phyloP scores from a whole-genome alignment of 2,329 filamentous ascomycete species.

The Fusarium xyrophilum region DNA sequence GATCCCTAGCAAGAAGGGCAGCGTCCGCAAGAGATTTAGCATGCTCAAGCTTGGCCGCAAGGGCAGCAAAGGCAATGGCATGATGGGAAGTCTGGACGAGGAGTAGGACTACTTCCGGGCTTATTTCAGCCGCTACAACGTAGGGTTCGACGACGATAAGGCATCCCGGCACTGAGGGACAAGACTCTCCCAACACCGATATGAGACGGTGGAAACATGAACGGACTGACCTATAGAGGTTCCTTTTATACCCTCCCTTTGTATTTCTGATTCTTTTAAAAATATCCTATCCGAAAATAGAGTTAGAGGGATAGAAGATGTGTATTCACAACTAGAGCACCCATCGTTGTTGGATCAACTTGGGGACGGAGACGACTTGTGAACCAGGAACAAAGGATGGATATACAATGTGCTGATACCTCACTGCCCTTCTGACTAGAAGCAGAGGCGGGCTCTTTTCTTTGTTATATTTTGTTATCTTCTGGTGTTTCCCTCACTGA shows the following conservation, averaged over 20 bases:
- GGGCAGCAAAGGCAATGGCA: slow-evolving; percentile 60
- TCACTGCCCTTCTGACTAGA: slow-evolving; percentile 19
- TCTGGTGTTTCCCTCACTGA: not conserved
- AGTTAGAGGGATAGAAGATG: slow-evolving; percentile 1
- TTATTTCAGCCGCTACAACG: slow-evolving; percentile 41
- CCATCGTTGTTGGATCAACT: slow-evolving; percentile 26
- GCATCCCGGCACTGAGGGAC: slow-evolving; percentile 10
- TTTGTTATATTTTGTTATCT: slow-evolving; percentile 8
- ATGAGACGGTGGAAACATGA: slow-evolving; percentile 9
- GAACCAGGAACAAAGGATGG: slow-evolving; percentile 2
- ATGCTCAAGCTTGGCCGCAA: slow-evolving; percentile 78
- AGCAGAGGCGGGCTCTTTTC: slow-evolving; percentile 11
- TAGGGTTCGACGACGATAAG: slow-evolving; percentile 36
- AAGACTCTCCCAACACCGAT: slow-evolving; percentile 8
- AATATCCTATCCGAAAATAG: not conserved
- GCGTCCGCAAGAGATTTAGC: slow-evolving; percentile 80
- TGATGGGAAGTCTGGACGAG: slow-evolving; percentile 64
- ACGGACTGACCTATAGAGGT: slow-evolving; percentile 9
- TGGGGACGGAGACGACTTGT: not conserved
- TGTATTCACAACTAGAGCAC: slow-evolving; percentile 19
- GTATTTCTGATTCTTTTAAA: slow-evolving; percentile 17
- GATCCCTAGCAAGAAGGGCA: slow-evolving; percentile 59
- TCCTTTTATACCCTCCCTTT: slow-evolving; percentile 8
- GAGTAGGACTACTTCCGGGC: slow-evolving; percentile 54
- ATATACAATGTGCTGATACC: slow-evolving; percentile 39